Evolutionary conservation across 352 stramenopile genomes (phyloP), one percentile per base, ranked within the genome.

Genomic region (Phytophthora pluvialis): DNA sequence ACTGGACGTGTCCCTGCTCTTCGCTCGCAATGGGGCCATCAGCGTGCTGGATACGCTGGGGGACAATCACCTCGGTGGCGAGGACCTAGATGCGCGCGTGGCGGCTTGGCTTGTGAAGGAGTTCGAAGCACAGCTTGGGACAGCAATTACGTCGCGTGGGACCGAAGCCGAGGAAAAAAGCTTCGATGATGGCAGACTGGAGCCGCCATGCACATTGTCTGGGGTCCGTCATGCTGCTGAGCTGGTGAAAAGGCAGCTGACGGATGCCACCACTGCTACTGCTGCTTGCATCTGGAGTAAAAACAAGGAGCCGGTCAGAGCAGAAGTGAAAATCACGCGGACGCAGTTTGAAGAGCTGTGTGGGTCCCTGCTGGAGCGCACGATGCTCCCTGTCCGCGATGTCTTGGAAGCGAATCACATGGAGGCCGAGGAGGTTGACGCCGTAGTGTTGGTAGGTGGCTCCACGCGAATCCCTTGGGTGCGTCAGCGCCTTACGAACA

Each of bases 11-110:
- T 97, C 88, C 48, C 72, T 98, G 42, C 71, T 98, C 13, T 98
- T 91, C 48, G 96, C 97, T 49, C 89, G 97, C 13, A 88, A 98
- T 28, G 95, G 94, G 32, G 97, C 98, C 56, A 98, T 99, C 74
- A 97, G 95, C 63, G 96, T 99, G 33, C 93, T 98, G 53, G 95
- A 97, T 49, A 99, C 97, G 13, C 81, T 93, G 13, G 96, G 96
- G 49, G 96, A 99, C 57, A 86, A 81, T 36, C 97, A 93, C 26
- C 66, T 73, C 0, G 56, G 60, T 56, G 81, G 94, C 29, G 94
- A 98, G 66, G 95, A 98, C 66, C 83, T 99, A 38, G 96, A 99
- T 62, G 94, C 96, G 29, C 59, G 70, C 6, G 76, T 99, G 48
- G 85, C 97, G 9, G 78, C 89, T 45, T 95, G 95, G 76, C 94